Evolutionary conservation across 805 yeast genomes (phyloP).

Genomic region (Metschnikowia aberdeeniae): DNA sequence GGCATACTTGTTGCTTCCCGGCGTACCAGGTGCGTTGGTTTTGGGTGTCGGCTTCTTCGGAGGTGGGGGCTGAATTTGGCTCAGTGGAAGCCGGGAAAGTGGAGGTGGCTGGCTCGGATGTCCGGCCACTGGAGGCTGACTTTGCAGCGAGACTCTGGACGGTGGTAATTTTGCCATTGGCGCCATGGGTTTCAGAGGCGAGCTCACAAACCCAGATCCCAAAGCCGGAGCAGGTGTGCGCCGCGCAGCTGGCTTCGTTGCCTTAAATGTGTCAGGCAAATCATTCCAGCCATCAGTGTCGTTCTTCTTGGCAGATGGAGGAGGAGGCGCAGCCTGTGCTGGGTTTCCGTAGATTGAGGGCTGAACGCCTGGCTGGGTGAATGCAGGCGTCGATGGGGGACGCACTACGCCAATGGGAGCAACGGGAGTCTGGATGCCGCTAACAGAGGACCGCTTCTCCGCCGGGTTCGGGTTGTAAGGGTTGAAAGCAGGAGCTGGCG

Average conservation of each 20-base stretch:
- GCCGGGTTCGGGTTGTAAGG: conserved; percentile 15
- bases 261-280: conserved; percentile 50
- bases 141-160: not conserved
- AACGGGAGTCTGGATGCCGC: not conserved
- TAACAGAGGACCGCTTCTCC: conserved; percentile 9
- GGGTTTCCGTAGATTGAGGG: not conserved
- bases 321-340: conserved; percentile 10
- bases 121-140: conserved; percentile 3
- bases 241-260: conserved; percentile 29
- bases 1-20: conserved; percentile 13
- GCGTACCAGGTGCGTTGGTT: conserved; percentile 8
- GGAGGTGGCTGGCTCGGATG: conserved; percentile 6
- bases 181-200: conserved; percentile 4
- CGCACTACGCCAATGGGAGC: conserved; percentile 4
- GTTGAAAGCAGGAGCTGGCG: conserved; percentile 15
- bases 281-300: conserved; percentile 73
- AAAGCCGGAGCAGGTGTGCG: conserved; percentile 41
- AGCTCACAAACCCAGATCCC: conserved; percentile 1
- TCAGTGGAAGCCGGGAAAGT: conserved; percentile 1
- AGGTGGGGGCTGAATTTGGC: conserved; percentile 14
- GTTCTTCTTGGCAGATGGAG: conserved; percentile 23
- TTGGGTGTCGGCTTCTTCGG: conserved; percentile 8
- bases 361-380: conserved; percentile 5
- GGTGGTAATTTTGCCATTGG: not conserved
- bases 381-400: conserved; percentile 14